phyloP scores from a whole-genome alignment of 768 basidiomycete genomes.

The Pholiota microspora region DNA sequence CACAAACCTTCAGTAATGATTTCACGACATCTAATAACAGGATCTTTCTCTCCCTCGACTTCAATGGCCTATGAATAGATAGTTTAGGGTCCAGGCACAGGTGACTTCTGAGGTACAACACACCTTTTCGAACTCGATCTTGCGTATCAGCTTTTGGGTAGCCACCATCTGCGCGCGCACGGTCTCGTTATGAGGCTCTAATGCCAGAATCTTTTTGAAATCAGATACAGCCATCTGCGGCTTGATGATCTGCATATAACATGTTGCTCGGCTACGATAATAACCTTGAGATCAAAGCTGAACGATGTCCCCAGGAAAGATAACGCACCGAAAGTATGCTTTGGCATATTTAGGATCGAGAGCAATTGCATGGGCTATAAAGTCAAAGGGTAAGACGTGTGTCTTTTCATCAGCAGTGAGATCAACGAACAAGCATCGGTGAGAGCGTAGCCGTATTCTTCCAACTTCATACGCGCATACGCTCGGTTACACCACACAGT shows the following conservation, averaged over 20 bases:
- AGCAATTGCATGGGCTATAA: conserved; percentile 75
- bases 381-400: neutral
- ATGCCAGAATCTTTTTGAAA: conserved; percentile 76
- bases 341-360: conserved; percentile 91
- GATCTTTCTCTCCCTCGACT: conserved; percentile 82
- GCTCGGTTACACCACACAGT: conserved; percentile 96
- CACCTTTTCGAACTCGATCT: conserved; percentile 92
- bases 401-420: neutral
- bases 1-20: conserved; percentile 74
- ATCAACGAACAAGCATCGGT: conserved; percentile 71
- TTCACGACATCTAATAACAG: conserved; percentile 71
- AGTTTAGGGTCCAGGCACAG: neutral
- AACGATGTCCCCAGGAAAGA: neutral
- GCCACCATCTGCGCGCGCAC: conserved; percentile 79
- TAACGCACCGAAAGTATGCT: conserved; percentile 74
- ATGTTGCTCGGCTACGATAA: conserved; percentile 71
- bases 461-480: conserved; percentile 87
- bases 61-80: conserved; percentile 74
- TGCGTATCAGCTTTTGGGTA: conserved; percentile 88
- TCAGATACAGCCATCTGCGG: conserved; percentile 85
- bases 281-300: conserved; percentile 5
- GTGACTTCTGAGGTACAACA: neutral
- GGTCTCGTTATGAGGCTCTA: conserved; percentile 86
- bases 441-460: conserved; percentile 92
- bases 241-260: conserved; percentile 87